Evolutionary conservation across 371 early-diverging fungal species (phyloP).

Genomic region (Lichtheimia ramosa): DNA sequence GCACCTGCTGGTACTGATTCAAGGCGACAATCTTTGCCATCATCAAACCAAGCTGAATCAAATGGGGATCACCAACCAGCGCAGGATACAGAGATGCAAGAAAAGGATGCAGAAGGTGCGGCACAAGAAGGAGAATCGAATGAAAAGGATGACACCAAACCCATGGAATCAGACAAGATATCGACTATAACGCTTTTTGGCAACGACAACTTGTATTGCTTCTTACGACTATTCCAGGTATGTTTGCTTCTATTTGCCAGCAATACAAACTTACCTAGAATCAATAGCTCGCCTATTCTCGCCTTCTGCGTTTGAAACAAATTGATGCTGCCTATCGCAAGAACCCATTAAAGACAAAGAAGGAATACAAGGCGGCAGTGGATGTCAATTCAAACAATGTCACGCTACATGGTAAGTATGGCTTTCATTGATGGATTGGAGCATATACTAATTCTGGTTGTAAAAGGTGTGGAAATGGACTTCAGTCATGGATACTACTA

Average conservation of each 20-base stretch:
- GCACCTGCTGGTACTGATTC: not conserved
- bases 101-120: not conserved
- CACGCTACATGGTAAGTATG: constrained; percentile 26
- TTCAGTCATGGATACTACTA: constrained; percentile 64
- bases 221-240: constrained; percentile 86
- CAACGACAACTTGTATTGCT: constrained; percentile 80
- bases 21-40: not conserved
- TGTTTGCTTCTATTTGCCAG: not conserved
- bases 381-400: constrained; percentile 71
- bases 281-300: constrained; percentile 45
- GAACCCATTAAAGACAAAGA: constrained; percentile 52
- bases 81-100: too few species aligned
- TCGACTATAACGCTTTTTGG: constrained; percentile 60
- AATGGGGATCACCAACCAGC: too few species aligned
- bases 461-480: constrained; percentile 39
- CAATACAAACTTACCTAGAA: not conserved
- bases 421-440: constrained; percentile 14
- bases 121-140: not conserved
- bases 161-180: not conserved
- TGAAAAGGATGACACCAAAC: not conserved
- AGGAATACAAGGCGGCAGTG: constrained; percentile 68
- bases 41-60: not conserved
- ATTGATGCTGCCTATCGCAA: constrained; percentile 60
- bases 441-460: not conserved
- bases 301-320: constrained; percentile 79